Evolutionary conservation across 139 green algal species (phyloP), one percentile per base, ranked within the genome.

Genomic region (Chlamydomonas sp.): DNA sequence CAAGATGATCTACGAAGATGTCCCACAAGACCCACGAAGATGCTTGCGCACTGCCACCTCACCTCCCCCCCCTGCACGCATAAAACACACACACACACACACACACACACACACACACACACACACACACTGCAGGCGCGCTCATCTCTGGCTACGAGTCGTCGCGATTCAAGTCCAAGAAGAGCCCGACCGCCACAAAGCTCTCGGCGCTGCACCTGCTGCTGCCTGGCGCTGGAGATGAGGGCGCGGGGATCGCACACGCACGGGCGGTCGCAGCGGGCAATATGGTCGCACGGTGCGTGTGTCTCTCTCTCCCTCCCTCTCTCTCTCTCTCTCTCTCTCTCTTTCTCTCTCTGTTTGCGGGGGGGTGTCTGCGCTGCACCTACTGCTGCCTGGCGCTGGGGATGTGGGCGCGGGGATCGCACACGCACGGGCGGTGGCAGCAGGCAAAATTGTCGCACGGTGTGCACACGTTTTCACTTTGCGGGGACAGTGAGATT

Each of bases 151-250:
- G 72, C 35, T 96, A 93, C 65, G 92, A 96, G 79, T 78, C 83
- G 63, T 88, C 76, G 1, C 85, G 93, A 22, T 97, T 97, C 87
- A 98, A 97, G 82, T 77, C 69, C 68, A 91, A 96, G 77, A 71
- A 79, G 36, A 67, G 62, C 30, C 73, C 81, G 48, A 80, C 79
- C 26, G 64, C 72, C 16, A 64, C 43, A 49, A 78, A 73, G 47
- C 70, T 90, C 39, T 60, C 73, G 33, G 38, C 60, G 16, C 61
- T 98, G 24, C 65, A 85, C 34, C 57, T 97, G 58, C 29, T 84
- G 22, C 57, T 68, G 35, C 57, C 57, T 3, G 47, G 13, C 50
- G 50, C 22, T 30, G 50, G 6, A n/a, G 50, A 61, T 22, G n/a
- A n/a, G n/a, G n/a, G n/a, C n/a, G 50, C 50, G 50, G 50, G 50